Evolutionary conservation across 2,329 filamentous ascomycete species (phyloP).

Genomic region (Talaromyces islandicus): DNA sequence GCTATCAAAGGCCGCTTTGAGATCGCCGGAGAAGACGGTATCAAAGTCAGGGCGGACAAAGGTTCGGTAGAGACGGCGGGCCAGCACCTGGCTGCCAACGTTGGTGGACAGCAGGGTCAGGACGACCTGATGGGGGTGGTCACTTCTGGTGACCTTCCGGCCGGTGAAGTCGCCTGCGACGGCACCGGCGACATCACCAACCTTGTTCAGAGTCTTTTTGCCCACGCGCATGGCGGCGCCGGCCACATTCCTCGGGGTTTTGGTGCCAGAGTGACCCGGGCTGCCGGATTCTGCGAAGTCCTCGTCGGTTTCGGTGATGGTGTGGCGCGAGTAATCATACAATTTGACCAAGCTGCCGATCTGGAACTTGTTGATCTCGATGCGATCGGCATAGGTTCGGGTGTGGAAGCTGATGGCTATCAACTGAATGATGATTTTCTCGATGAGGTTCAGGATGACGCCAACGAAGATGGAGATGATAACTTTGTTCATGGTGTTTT

Average conservation of each 20-base stretch:
- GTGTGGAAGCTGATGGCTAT: slow-evolving; percentile 91
- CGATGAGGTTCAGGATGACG: slow-evolving; percentile 71
- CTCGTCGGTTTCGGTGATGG: slow-evolving; percentile 64
- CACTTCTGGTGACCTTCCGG: slow-evolving; percentile 59
- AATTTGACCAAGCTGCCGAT: slow-evolving; percentile 63
- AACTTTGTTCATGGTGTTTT: slow-evolving; percentile 74
- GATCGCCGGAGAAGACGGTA: slow-evolving; percentile 69
- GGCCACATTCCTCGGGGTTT: slow-evolving; percentile 69
- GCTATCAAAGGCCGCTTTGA: slow-evolving; percentile 71
- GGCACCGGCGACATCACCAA: slow-evolving; percentile 77
- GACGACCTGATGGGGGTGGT: slow-evolving; percentile 78
- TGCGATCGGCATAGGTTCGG: slow-evolving; percentile 82
- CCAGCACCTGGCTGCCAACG: slow-evolving; percentile 71
- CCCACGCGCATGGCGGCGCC: slow-evolving; percentile 67
- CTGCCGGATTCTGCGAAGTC: slow-evolving; percentile 60
- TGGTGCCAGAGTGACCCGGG: slow-evolving; percentile 48
- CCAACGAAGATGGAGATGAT: slow-evolving; percentile 80
- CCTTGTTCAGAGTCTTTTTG: slow-evolving; percentile 67
- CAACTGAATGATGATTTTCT: slow-evolving; percentile 92
- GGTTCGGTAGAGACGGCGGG: slow-evolving; percentile 80
- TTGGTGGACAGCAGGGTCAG: slow-evolving; percentile 69
- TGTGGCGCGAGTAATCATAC: slow-evolving; percentile 59
- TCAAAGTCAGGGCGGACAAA: slow-evolving; percentile 71
- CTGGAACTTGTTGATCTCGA: slow-evolving; percentile 88
- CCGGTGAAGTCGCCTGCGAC: slow-evolving; percentile 92